Conservation (phyloP, 2,329 filamentous ascomycete species). For the Beauveria scarabaeidicola region DNA sequence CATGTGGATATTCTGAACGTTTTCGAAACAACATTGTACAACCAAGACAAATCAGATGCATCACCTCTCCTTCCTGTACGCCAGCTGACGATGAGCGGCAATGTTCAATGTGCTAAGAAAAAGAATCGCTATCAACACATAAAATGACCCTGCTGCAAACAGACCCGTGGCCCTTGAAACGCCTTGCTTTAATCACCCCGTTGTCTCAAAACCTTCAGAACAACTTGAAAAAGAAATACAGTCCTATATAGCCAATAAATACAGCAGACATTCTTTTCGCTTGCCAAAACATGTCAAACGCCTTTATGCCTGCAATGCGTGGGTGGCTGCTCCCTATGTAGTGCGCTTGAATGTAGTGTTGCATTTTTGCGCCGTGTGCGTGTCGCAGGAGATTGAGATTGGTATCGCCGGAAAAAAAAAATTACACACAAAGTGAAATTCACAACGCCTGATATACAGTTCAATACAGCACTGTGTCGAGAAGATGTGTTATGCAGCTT, state of each 20-base stretch:
- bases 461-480: neutral
- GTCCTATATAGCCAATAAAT: conserved; percentile 14
- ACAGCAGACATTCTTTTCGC: conserved; percentile 2
- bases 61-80: neutral
- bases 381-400: conserved; percentile 25
- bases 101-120: neutral
- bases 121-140: neutral
- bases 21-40: neutral
- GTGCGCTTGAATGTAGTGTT: neutral
- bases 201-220: conserved; percentile 7
- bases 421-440: neutral
- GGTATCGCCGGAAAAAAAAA: conserved; percentile 16
- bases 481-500: neutral
- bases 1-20: neutral
- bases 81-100: neutral
- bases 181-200: neutral
- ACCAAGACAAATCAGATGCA: neutral
- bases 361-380: conserved; percentile 10
- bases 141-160: conserved; percentile 4
- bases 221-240: conserved; percentile 8
- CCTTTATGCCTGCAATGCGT: conserved; percentile 10
- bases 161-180: neutral
- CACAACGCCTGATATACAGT: conserved; percentile 7
- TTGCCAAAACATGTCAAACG: conserved; percentile 3
- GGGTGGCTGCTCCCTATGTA: neutral